Evolutionary conservation across 495 filamentous ascomycete genomes (phyloP), one percentile per base, ranked within the genome.

Genomic region (Podospora didyma): DNA sequence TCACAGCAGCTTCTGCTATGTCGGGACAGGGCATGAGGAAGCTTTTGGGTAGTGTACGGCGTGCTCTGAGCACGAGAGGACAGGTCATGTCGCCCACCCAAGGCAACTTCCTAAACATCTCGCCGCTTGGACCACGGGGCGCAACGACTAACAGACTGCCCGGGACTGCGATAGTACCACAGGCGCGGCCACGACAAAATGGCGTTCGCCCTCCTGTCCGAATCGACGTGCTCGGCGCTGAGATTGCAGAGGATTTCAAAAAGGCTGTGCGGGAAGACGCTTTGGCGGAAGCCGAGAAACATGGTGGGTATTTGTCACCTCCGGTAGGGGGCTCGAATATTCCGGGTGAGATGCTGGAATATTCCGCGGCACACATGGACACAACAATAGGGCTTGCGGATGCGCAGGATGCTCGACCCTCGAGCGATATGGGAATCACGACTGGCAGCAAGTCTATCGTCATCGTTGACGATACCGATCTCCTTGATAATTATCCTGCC

Each of bases 381-480:
- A 67, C 57, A 0, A 53, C 69, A 34, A 67, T 63, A 9, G 37
- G 44, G n/a, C 37, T 61, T 16, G 49, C 52, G 2, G 53, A 59
- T 39, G 47, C 46, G 19, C 28, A 49, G 5, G 60, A 70, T 23
- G 52, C 62, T 12, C 65, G 72, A 16, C 71, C 74, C 3, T 59
- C 57, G 11, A 79, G 75, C 47, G 76, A 80, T 54, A 68, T 66
- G 50, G 84, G 78, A 26, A 75, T 95, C 31, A 93, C 90, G 0
- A 79, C 76, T 37, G 89, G 89, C 7, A 95, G 89, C 69, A 82
- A 89, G 59, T 95, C 90, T 0, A 94, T 96, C 59, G 82, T 95
- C 26, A 94, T 96, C 61, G 84, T 96, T 16, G 89, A 96, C 65
- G 87, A 87, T 51, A 86, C 85, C 3, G 23, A 61, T 2, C 54